Evolutionary conservation across 2,329 filamentous ascomycete genomes (phyloP).

Genomic region (Cryphonectria parasitica): DNA sequence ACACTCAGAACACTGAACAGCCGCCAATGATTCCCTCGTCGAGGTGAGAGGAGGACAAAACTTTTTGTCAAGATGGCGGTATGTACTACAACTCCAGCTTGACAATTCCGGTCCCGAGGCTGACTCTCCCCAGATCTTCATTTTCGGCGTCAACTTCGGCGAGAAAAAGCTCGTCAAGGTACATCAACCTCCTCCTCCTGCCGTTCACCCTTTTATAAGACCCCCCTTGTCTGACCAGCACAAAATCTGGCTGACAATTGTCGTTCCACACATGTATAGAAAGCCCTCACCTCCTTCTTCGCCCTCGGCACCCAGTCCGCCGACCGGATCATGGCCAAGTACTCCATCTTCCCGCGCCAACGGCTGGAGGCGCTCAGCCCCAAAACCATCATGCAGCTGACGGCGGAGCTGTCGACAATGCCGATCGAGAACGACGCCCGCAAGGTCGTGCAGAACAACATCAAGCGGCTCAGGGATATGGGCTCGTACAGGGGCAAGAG

Average conservation of each 20-base stretch:
- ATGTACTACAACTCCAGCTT: not conserved
- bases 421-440: conserved; percentile 90
- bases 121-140: conserved; percentile 66
- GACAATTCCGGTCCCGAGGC: not conserved
- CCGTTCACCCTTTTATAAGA: conserved; percentile 11
- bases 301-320: conserved; percentile 75
- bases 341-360: conserved; percentile 83
- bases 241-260: not conserved
- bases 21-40: conserved; percentile 13
- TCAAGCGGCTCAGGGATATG: conserved; percentile 84
- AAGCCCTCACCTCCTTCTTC: conserved; percentile 83
- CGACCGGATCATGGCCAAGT: conserved; percentile 80
- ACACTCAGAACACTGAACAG: not conserved
- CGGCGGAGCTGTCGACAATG: conserved; percentile 85
- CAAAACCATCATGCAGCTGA: conserved; percentile 79
- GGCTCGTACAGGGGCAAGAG: conserved; percentile 85
- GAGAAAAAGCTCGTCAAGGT: conserved; percentile 84
- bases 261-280: conserved; percentile 45
- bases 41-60: conserved; percentile 19
- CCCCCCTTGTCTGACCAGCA: conserved; percentile 20
- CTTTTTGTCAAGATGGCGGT: conserved; percentile 16
- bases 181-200: conserved; percentile 38
- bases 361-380: conserved; percentile 75
- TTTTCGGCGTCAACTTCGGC: conserved; percentile 84
- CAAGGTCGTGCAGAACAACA: conserved; percentile 80